phyloP scores from a whole-genome alignment of 2,329 filamentous ascomycete genomes.

The Coniochaeta pulveracea region DNA sequence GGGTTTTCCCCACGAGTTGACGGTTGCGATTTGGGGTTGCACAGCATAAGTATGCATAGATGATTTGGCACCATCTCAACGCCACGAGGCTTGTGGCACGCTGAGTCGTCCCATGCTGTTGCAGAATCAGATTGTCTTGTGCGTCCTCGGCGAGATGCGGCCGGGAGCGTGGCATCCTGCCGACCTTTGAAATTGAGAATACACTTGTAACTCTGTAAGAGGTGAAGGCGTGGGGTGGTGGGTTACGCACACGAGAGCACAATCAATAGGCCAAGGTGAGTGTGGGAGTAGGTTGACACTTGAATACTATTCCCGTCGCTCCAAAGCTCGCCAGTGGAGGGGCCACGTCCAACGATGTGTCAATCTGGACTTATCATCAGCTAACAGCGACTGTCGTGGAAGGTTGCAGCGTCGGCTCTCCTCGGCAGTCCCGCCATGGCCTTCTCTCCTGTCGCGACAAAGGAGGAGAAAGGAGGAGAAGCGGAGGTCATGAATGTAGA shows the following conservation, averaged over 20 bases:
- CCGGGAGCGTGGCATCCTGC: neutral
- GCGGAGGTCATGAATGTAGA: no score
- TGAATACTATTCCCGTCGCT: neutral
- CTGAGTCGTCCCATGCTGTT: conserved; percentile 1
- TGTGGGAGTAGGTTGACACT: neutral
- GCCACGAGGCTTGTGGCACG: neutral
- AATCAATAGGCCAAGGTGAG: no score
- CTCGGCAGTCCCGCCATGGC: no score
- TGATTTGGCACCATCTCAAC: conserved; percentile 1
- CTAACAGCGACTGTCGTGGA: conserved; percentile 3
- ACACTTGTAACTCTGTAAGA: neutral
- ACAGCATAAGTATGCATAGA: conserved; percentile 2
- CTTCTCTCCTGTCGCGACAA: no score
- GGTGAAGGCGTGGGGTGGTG: neutral
- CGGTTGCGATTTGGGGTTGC: neutral
- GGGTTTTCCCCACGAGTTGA: conserved; percentile 2
- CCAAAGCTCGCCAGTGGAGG: neutral
- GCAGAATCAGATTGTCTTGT: no score
- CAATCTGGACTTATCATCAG: conserved; percentile 4
- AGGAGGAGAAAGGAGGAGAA: no score
- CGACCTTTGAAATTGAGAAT: neutral
- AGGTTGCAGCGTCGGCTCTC: no score
- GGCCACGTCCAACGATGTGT: conserved; percentile 2
- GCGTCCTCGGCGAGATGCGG: no score
- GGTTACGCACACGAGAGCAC: no score